Percentiles rank a stretch among this genome's conserved stretches.
Evolutionary conservation across 2,329 filamentous ascomycete species (phyloP).

Genomic region (Emericellopsis atlantica): DNA sequence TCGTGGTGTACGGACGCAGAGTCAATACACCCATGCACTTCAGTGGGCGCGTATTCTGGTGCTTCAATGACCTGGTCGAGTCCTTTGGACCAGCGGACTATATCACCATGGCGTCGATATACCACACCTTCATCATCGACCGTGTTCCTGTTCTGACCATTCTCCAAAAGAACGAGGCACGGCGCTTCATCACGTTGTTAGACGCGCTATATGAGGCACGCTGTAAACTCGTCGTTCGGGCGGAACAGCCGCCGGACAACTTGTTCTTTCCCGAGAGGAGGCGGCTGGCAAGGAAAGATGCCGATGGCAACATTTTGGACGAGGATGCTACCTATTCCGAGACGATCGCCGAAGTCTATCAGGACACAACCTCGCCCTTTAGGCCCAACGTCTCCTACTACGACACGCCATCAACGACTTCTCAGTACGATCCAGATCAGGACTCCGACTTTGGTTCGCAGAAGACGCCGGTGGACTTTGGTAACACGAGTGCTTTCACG

Average conservation of each 20-base stretch:
- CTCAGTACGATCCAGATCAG: conserved; percentile 41
- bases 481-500: conserved; percentile 54
- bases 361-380: conserved; percentile 66
- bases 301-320: conserved; percentile 7
- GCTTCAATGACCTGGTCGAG: conserved; percentile 55
- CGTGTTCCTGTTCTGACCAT: conserved; percentile 54
- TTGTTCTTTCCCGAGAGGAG: conserved; percentile 60
- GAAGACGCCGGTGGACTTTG: conserved; percentile 45
- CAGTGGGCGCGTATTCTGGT: conserved; percentile 48
- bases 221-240: conserved; percentile 61
- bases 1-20: conserved; percentile 50
- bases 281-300: conserved; percentile 1
- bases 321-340: conserved; percentile 28
- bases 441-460: conserved; percentile 40
- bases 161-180: conserved; percentile 66
- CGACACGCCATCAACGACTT: conserved; percentile 27
- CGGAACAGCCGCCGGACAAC: conserved; percentile 54
- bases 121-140: conserved; percentile 66
- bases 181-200: conserved; percentile 67
- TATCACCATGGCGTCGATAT: conserved; percentile 67
- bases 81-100: conserved; percentile 71
- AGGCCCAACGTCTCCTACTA: conserved; percentile 66
- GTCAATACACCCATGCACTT: conserved; percentile 46
- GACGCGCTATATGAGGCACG: conserved; percentile 74
- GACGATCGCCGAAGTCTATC: conserved; percentile 54